phyloP scores from a whole-genome alignment of 192 early-diverging fungal species.

The Umbelopsis sp. region DNA sequence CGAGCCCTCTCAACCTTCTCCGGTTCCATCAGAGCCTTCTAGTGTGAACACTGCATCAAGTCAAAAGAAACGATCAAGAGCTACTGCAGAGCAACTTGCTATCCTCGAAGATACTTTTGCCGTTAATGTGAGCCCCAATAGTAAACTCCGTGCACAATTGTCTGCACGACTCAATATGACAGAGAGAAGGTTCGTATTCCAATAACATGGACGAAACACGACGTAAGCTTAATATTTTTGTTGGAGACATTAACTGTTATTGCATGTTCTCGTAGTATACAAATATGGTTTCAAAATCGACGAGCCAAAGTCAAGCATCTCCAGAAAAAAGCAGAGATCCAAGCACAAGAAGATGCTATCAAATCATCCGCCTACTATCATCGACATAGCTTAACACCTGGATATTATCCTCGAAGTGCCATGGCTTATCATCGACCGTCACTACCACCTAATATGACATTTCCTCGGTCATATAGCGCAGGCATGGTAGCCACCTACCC shows the following conservation, averaged over 20 bases:
- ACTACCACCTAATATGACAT: constrained; percentile 7
- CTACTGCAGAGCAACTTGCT: constrained; percentile 64
- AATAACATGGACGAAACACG: not conserved
- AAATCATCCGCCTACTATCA: not conserved
- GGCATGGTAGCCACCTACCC: not conserved
- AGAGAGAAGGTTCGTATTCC: constrained; percentile 20
- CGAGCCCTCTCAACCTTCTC: not conserved
- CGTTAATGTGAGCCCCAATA: constrained; percentile 65
- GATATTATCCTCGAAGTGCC: constrained; percentile 11
- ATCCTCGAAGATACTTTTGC: constrained; percentile 71
- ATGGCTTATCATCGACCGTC: constrained; percentile 6
- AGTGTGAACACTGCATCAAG: not conserved
- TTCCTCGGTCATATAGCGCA: constrained; percentile 9
- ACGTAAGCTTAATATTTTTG: not conserved
- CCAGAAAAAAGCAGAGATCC: constrained; percentile 34
- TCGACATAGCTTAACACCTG: constrained; percentile 14
- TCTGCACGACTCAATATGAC: constrained; percentile 70
- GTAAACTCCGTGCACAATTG: constrained; percentile 63
- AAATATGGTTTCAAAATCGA: constrained; percentile 39
- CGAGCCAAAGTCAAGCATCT: constrained; percentile 34
- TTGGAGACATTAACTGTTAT: not conserved
- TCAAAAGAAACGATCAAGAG: constrained; percentile 57
- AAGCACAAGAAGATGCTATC: constrained; percentile 30
- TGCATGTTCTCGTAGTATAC: not conserved
- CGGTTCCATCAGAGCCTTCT: not conserved